phyloP scores from a whole-genome alignment of 78 protist genomes.

The Pigoraptor vietnamica region DNA sequence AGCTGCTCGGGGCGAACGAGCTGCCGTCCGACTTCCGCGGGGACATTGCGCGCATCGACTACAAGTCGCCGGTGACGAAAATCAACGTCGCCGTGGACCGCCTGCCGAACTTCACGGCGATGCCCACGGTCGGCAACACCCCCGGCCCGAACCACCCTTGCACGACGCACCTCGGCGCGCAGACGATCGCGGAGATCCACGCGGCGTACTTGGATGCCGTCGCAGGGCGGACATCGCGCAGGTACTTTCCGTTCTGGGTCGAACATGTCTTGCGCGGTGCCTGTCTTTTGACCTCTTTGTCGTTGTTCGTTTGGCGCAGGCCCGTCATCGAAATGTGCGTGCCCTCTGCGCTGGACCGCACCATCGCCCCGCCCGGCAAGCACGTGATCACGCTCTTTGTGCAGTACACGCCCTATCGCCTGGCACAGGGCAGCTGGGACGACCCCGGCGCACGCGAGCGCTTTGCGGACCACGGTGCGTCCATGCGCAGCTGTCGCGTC shows the following conservation, averaged over 20 bases:
- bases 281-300: neutral
- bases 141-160: slow-evolving; percentile 42
- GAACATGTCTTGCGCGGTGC: too few species aligned
- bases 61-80: slow-evolving; percentile 28
- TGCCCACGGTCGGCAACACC: neutral
- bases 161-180: slow-evolving; percentile 41
- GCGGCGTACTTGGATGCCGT: neutral
- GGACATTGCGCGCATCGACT: slow-evolving; percentile 6
- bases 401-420: slow-evolving; percentile 56
- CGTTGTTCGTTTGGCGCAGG: neutral
- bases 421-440: slow-evolving; percentile 29
- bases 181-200: slow-evolving; percentile 2
- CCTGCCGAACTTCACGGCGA: slow-evolving; percentile 31
- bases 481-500: neutral
- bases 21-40: neutral
- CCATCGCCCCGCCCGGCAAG: slow-evolving; percentile 47
- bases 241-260: neutral
- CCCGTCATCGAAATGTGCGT: slow-evolving; percentile 69
- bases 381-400: slow-evolving; percentile 47
- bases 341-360: slow-evolving; percentile 48
- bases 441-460: slow-evolving; percentile 13
- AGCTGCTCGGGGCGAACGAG: neutral
- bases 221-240: neutral
- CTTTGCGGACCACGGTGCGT: slow-evolving; percentile 12
- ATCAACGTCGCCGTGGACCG: slow-evolving; percentile 43